Evolutionary conservation across 2,329 filamentous ascomycete genomes (phyloP), one percentile per base, ranked within the genome.

Genomic region (Diaporthe ampelina): DNA sequence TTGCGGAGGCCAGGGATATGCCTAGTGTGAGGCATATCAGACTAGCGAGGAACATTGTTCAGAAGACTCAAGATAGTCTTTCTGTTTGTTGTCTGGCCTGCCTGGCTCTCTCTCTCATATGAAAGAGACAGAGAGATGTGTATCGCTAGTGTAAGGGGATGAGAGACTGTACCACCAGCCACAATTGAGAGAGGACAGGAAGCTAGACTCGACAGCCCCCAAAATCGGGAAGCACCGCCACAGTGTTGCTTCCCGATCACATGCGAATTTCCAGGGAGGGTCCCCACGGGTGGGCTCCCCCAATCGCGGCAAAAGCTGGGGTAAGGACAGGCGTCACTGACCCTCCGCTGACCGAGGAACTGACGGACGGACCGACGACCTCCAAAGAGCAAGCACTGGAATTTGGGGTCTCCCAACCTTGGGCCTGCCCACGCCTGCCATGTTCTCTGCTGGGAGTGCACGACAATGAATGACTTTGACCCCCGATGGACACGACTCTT

Each of bases 1-100:
- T 98, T 82, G 93, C 95, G 78, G 82, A 79, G 10, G 65, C 78
- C 4, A 70, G 21, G 3, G 75, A 21, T 43, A 69, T 72, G 24
- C 76, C 52, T 37, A 79, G 67, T 15, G 77, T 59, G 35, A 74
- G 69, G 48, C 80, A 68, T 32, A 70, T 17, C 21, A 77, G 26
- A 26, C 24, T 26, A 24, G 45, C 15, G 32, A 43, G 52, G 21
- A 26, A 19, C 43, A 45, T 45, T 54, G 29, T n/a, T 21, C 61
- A 45, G 19, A 17, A 54, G 63, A 52, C 45, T 52, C 43, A 50
- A 50, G 61, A 50, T 37, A 50, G 61, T 24, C 61, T 65, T 29
- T 65, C 26, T n/a, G 1, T 19, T 10, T 43, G n/a, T 24, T 3
- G 24, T n/a, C n/a, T 35, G 32, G 59, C 24, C 59, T n/a, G 56